Base-by-base conservation (phyloP, 164 flowering plant species). In the Annona squamosa region DNA sequence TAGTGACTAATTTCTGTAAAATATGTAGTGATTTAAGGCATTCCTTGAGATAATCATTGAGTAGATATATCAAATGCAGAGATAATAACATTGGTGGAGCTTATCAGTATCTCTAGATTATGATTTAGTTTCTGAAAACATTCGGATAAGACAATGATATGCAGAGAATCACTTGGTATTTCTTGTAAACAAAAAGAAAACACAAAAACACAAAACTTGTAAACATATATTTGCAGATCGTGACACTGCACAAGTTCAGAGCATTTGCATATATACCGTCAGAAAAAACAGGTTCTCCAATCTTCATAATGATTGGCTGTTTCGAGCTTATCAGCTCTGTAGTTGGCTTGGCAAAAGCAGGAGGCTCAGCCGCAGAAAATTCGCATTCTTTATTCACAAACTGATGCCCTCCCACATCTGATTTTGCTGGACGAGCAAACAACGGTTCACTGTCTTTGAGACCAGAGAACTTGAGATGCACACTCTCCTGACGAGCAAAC, bases 381-480 rank as follows among this genome's bases (percentile, higher is more conserved):
- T 66, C 68, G 16, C 46, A 6, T 66, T 66, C 68, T 44, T 66
- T 46, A 17, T 43, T 66, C 68, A 66, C 46, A 66, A 46, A 46
- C 43, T 66, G 68, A 44, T 9, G 16, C 4, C 43, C 68, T 66
- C 68, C 43, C 45, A 5, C 43, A 9, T 66, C 68, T 43, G 68
- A 71, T 46, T 63, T 69, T 56, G 78, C 74, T 13, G 87, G 89
- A 67, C 86, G 82, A 68, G 93, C 83, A 79, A 85, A 89, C 68
- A 75, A 18, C 57, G 93, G 93, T 18, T 69, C 65, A 61, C 73
- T 78, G 26, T 64, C 74, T 71, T 65, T 48, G 63, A 70, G 63
- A 43, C 45, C 66, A 64, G 77, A 65, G 69, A 68, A 73, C 42
- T 72, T 77, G 45, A 61, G 72, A 43, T 82, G 78, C 48, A 65